Conservation (phyloP, 2,329 filamentous ascomycete genomes). For the Fusarium transvaalense region DNA sequence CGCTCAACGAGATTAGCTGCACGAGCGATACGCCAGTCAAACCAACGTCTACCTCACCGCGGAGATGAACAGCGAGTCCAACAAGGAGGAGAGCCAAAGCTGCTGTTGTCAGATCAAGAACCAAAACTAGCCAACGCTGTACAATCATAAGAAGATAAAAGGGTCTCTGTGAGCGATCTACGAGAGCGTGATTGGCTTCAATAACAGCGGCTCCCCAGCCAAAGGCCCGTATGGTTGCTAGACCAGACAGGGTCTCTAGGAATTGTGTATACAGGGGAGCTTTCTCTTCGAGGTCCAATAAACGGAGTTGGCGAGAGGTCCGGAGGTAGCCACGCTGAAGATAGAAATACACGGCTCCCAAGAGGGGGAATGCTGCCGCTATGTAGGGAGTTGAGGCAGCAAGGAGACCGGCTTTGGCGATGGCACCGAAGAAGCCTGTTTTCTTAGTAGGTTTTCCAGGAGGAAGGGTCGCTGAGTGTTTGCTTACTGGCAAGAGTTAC, state of each 20-base stretch:
- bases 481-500: conserved; percentile 54
- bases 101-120: conserved; percentile 63
- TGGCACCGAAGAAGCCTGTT: conserved; percentile 52
- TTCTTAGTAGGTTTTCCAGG: conserved; percentile 2
- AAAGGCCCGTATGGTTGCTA: conserved; percentile 67
- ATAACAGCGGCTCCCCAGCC: conserved; percentile 58
- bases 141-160: conserved; percentile 69
- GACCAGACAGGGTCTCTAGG: conserved; percentile 61
- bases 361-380: conserved; percentile 59
- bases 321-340: conserved; percentile 58
- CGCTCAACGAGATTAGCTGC: conserved; percentile 51
- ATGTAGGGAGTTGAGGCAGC: conserved; percentile 49
- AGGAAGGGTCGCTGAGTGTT: not conserved
- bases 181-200: conserved; percentile 59
- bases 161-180: conserved; percentile 67
- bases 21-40: conserved; percentile 52
- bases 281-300: conserved; percentile 59
- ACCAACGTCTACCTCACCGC: conserved; percentile 47
- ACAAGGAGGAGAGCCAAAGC: conserved; percentile 62
- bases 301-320: conserved; percentile 58
- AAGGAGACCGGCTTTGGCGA: conserved; percentile 46
- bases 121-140: conserved; percentile 68
- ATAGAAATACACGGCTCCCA: conserved; percentile 57
- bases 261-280: conserved; percentile 57
- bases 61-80: conserved; percentile 57